A percentile compares a stretch with the other conserved stretches of the same genome.
phyloP scores from a whole-genome alignment of 768 basidiomycete species.

The Tylopilus subfusipes region DNA sequence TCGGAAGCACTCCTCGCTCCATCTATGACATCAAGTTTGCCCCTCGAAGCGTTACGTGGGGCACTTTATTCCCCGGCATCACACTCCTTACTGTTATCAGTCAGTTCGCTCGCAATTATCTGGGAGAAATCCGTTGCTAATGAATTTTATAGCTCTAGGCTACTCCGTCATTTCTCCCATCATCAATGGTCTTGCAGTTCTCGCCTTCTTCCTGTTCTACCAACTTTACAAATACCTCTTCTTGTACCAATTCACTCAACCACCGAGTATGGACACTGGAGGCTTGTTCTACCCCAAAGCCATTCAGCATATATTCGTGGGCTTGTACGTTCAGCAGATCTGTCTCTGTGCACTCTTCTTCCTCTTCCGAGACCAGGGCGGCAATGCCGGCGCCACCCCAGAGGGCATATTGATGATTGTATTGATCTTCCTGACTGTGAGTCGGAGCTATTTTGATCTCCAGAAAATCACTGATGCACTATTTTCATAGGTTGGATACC shows the following conservation, averaged over 20 bases:
- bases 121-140: not conserved
- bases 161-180: conserved; percentile 91
- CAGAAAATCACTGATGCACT: not conserved
- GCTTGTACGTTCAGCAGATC: conserved; percentile 86
- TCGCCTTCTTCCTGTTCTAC: conserved; percentile 82
- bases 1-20: conserved; percentile 86
- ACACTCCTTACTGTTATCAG: conserved; percentile 84
- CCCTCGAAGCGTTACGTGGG: conserved; percentile 66
- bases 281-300: conserved; percentile 96
- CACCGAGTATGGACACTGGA: conserved; percentile 71
- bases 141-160: conserved; percentile 48
- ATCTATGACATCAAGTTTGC: conserved; percentile 82
- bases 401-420: conserved; percentile 85
- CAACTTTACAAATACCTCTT: conserved; percentile 84
- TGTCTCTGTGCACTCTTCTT: conserved; percentile 89
- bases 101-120: conserved; percentile 36
- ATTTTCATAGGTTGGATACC: conserved; percentile 51
- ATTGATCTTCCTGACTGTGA: conserved; percentile 77
- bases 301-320: conserved; percentile 89
- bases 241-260: conserved; percentile 74
- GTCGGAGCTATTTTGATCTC: conserved; percentile 19
- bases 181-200: conserved; percentile 85
- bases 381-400: conserved; percentile 54
- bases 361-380: conserved; percentile 59
- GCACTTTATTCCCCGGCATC: conserved; percentile 64